Percentiles rank a stretch among this genome's conserved stretches.
Evolutionary conservation across 768 basidiomycete genomes (phyloP).

Genomic region (Termitomyces sp.): DNA sequence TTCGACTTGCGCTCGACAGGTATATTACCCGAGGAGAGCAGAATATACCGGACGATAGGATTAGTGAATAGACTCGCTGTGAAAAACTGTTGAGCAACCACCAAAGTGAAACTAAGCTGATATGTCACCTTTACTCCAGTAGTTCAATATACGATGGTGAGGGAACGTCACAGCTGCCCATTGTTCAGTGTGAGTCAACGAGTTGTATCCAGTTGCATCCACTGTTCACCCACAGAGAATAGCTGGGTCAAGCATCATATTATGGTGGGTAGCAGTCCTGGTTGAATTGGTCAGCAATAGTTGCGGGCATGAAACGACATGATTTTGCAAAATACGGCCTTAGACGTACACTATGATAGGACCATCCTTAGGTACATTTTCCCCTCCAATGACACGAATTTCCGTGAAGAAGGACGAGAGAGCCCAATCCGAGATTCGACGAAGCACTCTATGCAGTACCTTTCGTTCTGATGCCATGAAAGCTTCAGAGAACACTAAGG

Average conservation of each 20-base stretch:
- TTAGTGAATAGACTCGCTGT: constrained; percentile 76
- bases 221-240: constrained; percentile 52
- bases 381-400: constrained; percentile 78
- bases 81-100: constrained; percentile 6
- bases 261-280: constrained; percentile 85
- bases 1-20: constrained; percentile 94
- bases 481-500: background rate
- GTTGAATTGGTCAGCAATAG: background rate
- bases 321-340: background rate
- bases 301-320: background rate
- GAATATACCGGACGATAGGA: constrained; percentile 64
- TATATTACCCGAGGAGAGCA: constrained; percentile 92
- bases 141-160: constrained; percentile 74
- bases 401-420: constrained; percentile 86
- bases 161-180: constrained; percentile 77
- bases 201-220: background rate
- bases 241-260: constrained; percentile 91
- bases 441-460: constrained; percentile 64
- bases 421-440: constrained; percentile 65
- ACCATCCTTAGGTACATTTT: constrained; percentile 82
- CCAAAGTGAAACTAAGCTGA: background rate
- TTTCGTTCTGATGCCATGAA: constrained; percentile 30
- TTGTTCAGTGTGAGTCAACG: constrained; percentile 6
- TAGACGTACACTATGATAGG: constrained; percentile 89
- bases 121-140: constrained; percentile 84